phyloP scores from a whole-genome alignment of 2,329 filamentous ascomycete genomes.

The Ophiosphaerella herpotricha region DNA sequence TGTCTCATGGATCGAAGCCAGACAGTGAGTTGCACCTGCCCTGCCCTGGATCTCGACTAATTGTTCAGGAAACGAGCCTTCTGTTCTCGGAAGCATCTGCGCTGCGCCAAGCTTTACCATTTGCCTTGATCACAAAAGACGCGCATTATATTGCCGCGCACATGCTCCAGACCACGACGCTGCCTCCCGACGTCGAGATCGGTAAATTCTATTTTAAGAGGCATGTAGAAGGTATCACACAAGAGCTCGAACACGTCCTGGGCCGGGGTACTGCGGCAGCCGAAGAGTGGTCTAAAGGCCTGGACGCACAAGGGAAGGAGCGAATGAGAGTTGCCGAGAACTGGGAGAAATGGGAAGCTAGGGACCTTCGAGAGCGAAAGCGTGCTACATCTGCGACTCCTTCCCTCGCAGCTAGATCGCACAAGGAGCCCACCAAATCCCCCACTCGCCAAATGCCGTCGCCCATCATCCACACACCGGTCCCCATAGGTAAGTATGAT shows the following conservation, averaged over 20 bases:
- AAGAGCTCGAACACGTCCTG: constrained; percentile 67
- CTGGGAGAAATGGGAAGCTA: constrained; percentile 75
- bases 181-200: constrained; percentile 56
- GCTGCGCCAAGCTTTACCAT: constrained; percentile 71
- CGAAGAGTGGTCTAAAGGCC: constrained; percentile 80
- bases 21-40: constrained; percentile 60
- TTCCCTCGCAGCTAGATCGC: constrained; percentile 20
- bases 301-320: constrained; percentile 66
- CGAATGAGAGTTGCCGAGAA: constrained; percentile 65
- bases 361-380: constrained; percentile 28
- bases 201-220: constrained; percentile 69
- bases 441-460: constrained; percentile 32
- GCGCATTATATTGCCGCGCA: constrained; percentile 64
- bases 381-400: constrained; percentile 21
- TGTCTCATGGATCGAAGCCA: constrained; percentile 66
- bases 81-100: constrained; percentile 65
- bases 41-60: constrained; percentile 21
- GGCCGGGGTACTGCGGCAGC: constrained; percentile 68
- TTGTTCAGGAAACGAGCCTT: constrained; percentile 68
- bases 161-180: constrained; percentile 58
- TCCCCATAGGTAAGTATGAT: constrained; percentile 41
- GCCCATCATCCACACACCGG: constrained; percentile 39
- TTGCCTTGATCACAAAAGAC: constrained; percentile 66
- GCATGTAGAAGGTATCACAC: constrained; percentile 66
- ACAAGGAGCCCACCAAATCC: constrained; percentile 27